Evolutionary conservation across 2,329 filamentous ascomycete species (phyloP).

Genomic region (Aspergillus neoniger): DNA sequence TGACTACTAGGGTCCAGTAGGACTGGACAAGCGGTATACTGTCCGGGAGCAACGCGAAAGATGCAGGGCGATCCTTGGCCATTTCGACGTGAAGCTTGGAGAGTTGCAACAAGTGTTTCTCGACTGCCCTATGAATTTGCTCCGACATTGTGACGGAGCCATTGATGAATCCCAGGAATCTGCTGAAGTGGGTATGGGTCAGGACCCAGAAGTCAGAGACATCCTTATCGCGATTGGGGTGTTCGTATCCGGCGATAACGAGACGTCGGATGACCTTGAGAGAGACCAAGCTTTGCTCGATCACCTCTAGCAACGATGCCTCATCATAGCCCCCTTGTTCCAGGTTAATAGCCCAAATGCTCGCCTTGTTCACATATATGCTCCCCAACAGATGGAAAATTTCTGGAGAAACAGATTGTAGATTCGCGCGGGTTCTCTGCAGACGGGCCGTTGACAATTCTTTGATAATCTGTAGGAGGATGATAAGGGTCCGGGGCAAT

Average conservation of each 20-base stretch:
- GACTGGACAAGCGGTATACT: slow-evolving; percentile 74
- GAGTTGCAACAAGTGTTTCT: slow-evolving; percentile 85
- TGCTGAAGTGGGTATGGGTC: slow-evolving; percentile 74
- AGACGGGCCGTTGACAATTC: slow-evolving; percentile 82
- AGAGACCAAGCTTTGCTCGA: slow-evolving; percentile 75
- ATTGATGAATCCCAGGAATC: slow-evolving; percentile 67
- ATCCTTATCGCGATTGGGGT: slow-evolving; percentile 74
- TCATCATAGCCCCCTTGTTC: slow-evolving; percentile 60
- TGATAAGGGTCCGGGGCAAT: slow-evolving; percentile 70
- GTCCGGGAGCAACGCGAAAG: slow-evolving; percentile 79
- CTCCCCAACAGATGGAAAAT: slow-evolving; percentile 76
- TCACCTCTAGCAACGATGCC: slow-evolving; percentile 60
- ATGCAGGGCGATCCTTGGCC: slow-evolving; percentile 74
- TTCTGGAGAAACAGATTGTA: slow-evolving; percentile 79
- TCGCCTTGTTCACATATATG: slow-evolving; percentile 75
- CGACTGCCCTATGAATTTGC: slow-evolving; percentile 64
- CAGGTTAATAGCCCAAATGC: slow-evolving; percentile 67
- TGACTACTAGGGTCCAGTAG: slow-evolving; percentile 81
- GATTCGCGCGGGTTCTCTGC: slow-evolving; percentile 69
- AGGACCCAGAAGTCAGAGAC: slow-evolving; percentile 80
- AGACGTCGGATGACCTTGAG: slow-evolving; percentile 81
- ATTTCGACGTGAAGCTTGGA: slow-evolving; percentile 90
- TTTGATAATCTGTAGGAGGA: slow-evolving; percentile 85
- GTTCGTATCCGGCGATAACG: slow-evolving; percentile 77
- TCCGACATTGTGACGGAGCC: slow-evolving; percentile 57